Evolutionary conservation across 768 basidiomycete genomes (phyloP).

Genomic region (Termitomyces sp.): DNA sequence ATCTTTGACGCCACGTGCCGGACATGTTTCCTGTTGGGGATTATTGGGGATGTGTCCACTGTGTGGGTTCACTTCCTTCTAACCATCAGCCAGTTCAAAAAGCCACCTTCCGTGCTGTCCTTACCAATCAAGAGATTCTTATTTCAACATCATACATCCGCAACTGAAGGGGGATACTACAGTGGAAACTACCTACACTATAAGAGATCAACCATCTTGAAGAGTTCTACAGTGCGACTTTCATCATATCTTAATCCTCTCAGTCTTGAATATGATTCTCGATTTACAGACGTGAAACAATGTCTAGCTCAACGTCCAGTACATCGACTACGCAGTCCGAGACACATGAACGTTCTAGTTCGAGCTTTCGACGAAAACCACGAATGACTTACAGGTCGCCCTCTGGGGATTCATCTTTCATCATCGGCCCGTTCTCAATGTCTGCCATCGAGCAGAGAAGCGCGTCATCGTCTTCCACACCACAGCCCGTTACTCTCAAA

Average conservation of each 20-base stretch:
- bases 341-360: slow-evolving; percentile 8
- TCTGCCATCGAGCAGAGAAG: slow-evolving; percentile 1
- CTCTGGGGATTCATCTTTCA: slow-evolving; percentile 23
- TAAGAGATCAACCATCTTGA: neutral
- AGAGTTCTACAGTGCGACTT: neutral
- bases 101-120: neutral
- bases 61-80: neutral
- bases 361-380: slow-evolving; percentile 50
- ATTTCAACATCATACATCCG: neutral
- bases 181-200: neutral
- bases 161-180: neutral
- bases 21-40: slow-evolving; percentile 11
- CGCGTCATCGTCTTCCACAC: slow-evolving; percentile 8
- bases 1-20: slow-evolving; percentile 9
- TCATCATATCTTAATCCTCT: neutral
- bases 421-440: slow-evolving; percentile 9
- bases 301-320: neutral
- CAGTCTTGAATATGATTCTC: neutral
- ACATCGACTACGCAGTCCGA: slow-evolving; percentile 1
- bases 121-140: neutral
- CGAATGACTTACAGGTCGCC: slow-evolving; percentile 55
- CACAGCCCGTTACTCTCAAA: slow-evolving; percentile 5
- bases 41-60: neutral
- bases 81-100: slow-evolving; percentile 6
- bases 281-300: neutral